Evolutionary conservation across 2,329 filamentous ascomycete genomes (phyloP), one percentile per base, ranked within the genome.

Genomic region (Penicillium concentricum): DNA sequence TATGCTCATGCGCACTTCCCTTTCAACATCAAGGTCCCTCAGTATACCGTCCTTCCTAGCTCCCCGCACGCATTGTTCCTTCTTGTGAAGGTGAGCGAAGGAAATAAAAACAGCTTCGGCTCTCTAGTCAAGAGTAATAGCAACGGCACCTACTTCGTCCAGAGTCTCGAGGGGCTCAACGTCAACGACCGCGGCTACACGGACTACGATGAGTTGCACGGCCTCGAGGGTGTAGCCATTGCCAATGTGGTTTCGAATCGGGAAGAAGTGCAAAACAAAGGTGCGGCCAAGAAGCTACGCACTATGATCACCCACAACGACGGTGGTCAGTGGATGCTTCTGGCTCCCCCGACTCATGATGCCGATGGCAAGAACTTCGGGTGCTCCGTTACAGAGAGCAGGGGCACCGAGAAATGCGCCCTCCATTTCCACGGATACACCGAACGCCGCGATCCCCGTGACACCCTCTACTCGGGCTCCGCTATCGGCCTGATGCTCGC

Each of bases 61-160:
- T 94, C 91, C 1, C 96, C 92, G 0, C 93, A 97, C 73, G 90
- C 94, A 1, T 84, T 99, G 57, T 97, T 97, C 76, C 78, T 99
- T 56, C 95, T 97, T 69, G 93, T 97, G 45, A 92, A 89, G 0
- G 90, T 91, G 39, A 88, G 89, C 67, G 83, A 82, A 39, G 78
- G 79, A 4, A 72, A 80, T 49, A 87, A 85, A 18, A 84, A 83
- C 49, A 84, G 89, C 58, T 92, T 90, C 66, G 94, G 94, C 37
- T 88, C 89, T 24, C 91, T 99, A 65, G 86, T 99, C 75, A 99
- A 97, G 84, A 97, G 92, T 70, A 99, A 99, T 78, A 97, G 92
- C 67, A 97, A 99, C 70, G 94, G 94, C 52, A 99, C 94, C 0
- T 94, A 90, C 1, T 99, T 97, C 69, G 90, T 96, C 13, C 79